These are phyloP conservation scores for Cryptococcus sp. DNA, from an alignment of 1,284 basidiomycete species.

Conservation along the genomic window DNA sequence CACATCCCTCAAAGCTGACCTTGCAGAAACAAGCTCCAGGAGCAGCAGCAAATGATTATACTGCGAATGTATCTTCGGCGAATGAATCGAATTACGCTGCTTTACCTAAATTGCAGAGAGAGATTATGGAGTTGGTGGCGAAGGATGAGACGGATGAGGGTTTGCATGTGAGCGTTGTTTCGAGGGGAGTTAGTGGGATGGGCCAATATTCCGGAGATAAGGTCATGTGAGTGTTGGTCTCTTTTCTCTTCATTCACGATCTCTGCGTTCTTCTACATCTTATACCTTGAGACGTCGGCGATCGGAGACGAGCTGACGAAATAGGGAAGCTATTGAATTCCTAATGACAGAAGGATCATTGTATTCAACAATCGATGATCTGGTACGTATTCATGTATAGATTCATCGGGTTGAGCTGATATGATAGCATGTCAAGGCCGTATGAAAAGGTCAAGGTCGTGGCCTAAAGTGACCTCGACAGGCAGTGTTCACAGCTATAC, in stretches of 20 bases:
- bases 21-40: neutral
- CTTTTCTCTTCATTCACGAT: neutral
- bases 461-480: no score
- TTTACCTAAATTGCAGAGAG: constrained; percentile 60
- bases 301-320: constrained; percentile 7
- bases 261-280: no score
- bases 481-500: no score
- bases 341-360: constrained; percentile 66
- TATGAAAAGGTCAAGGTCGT: constrained; percentile 5
- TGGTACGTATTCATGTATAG: constrained; percentile 25
- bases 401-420: neutral
- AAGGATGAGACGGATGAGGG: constrained; percentile 53
- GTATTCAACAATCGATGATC: constrained; percentile 64
- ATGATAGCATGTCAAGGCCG: constrained; percentile 31
- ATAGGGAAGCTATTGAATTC: constrained; percentile 61
- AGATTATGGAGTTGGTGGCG: constrained; percentile 61
- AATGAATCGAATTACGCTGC: constrained; percentile 49
- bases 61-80: constrained; percentile 15
- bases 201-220: constrained; percentile 25
- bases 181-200: constrained; percentile 22
- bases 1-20: constrained; percentile 1
- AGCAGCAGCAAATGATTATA: constrained; percentile 31
- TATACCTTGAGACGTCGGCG: neutral
- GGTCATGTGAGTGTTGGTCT: constrained; percentile 48
- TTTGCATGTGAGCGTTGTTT: constrained; percentile 61